Evolutionary conservation across 495 filamentous ascomycete genomes (phyloP).

Genomic region (Aspergillus avenaceus): DNA sequence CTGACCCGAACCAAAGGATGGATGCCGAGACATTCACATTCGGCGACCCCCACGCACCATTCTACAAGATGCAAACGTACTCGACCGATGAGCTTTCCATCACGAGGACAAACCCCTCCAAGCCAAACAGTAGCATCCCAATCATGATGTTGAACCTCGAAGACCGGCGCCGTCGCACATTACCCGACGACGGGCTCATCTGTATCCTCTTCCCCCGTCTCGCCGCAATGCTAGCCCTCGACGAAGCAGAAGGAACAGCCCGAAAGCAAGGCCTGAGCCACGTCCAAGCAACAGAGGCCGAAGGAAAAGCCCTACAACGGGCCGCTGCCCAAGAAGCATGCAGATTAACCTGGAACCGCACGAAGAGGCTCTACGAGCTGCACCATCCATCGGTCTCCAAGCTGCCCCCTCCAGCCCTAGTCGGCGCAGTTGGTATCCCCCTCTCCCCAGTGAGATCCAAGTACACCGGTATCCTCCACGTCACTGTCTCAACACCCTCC

Average conservation of each 20-base stretch:
- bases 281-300: constrained; percentile 42
- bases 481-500: constrained; percentile 37
- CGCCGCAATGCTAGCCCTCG: constrained; percentile 66
- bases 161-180: constrained; percentile 50
- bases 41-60: constrained; percentile 36
- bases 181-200: constrained; percentile 65
- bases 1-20: constrained; percentile 24
- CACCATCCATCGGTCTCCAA: constrained; percentile 59
- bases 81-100: constrained; percentile 37
- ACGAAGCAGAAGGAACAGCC: constrained; percentile 50
- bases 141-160: constrained; percentile 60
- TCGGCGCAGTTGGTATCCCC: constrained; percentile 55
- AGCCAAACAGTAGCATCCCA: constrained; percentile 32
- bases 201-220: constrained; percentile 67
- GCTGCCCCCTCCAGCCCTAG: constrained; percentile 42
- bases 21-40: constrained; percentile 36
- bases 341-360: constrained; percentile 64
- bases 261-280: constrained; percentile 36
- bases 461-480: constrained; percentile 33
- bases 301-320: constrained; percentile 54
- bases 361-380: constrained; percentile 61
- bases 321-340: constrained; percentile 70
- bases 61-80: constrained; percentile 43
- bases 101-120: constrained; percentile 35
- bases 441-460: constrained; percentile 52